Evolutionary conservation across 306 rosid genomes (phyloP).

Genomic region (Cajanus cajan): DNA sequence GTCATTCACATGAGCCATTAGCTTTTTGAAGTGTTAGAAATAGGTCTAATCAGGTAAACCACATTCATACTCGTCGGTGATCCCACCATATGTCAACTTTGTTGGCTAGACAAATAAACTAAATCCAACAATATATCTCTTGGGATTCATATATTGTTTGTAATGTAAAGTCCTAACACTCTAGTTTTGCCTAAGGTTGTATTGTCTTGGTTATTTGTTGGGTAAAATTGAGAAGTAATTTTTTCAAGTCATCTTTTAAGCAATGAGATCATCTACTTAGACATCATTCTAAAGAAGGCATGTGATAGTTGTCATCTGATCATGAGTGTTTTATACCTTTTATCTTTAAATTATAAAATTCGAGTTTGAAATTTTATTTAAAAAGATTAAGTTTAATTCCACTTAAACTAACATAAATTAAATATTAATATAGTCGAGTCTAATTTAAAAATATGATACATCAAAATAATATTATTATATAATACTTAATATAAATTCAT

Average conservation of each 20-base stretch:
- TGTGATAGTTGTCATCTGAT: no score
- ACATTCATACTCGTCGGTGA: neutral
- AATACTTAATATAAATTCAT: no score
- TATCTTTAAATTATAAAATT: no score
- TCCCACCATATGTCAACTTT: neutral
- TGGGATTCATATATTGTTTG: neutral
- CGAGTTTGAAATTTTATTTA: no score
- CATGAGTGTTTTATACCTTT: no score
- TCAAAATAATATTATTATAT: no score
- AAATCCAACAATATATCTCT: neutral
- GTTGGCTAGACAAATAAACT: neutral
- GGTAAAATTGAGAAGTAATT: neutral
- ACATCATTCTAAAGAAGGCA: no score
- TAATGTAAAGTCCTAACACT: neutral
- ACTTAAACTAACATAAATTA: no score
- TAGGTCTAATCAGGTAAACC: neutral
- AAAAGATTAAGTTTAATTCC: no score
- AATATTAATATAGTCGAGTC: no score
- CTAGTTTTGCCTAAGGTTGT: neutral
- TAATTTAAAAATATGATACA: neutral
- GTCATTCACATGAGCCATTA: conserved; percentile 16
- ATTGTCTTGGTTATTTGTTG: neutral
- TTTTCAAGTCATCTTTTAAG: neutral
- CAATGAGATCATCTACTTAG: neutral
- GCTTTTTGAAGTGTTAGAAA: neutral